A percentile compares a stretch with the other conserved stretches of the same genome.
phyloP scores from a whole-genome alignment of 768 basidiomycete genomes.

The Mycena capillaripes region DNA sequence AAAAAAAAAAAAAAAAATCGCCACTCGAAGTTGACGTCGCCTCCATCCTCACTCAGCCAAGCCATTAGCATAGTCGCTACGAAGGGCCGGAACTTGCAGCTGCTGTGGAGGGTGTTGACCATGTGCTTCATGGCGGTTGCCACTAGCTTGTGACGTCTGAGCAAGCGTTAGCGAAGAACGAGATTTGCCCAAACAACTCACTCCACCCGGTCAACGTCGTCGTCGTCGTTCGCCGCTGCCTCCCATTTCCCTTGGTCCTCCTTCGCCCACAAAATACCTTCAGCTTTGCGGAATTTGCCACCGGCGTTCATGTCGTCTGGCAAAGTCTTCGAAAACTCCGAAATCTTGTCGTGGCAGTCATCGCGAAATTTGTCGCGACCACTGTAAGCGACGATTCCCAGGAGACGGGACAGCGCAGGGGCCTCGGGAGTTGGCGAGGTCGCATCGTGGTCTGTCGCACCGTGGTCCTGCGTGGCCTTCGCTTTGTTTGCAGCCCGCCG shows the following conservation, averaged over 20 bases:
- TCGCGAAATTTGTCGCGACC: constrained; percentile 27
- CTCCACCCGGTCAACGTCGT: constrained; percentile 24
- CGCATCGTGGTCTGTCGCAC: neutral
- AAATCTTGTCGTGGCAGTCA: constrained; percentile 5
- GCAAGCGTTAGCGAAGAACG: neutral
- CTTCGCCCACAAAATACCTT: constrained; percentile 20
- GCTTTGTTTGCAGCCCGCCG: neutral
- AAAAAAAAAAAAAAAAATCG: neutral
- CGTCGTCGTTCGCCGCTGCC: neutral
- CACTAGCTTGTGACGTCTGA: constrained; percentile 26
- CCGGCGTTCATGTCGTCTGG: neutral
- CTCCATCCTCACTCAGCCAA: constrained; percentile 12
- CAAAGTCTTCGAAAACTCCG: neutral
- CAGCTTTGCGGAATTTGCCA: constrained; percentile 29
- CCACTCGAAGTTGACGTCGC: constrained; percentile 9
- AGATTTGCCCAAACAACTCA: neutral
- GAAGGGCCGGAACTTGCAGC: constrained; percentile 25
- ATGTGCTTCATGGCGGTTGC: constrained; percentile 6
- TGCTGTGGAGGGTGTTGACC: constrained; percentile 11
- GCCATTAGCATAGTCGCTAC: constrained; percentile 12
- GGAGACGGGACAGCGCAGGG: neutral
- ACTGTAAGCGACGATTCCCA: neutral
- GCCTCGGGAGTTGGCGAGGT: no score
- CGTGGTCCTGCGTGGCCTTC: neutral
- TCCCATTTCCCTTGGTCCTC: constrained; percentile 27